These are phyloP conservation scores for Simmondsia chinensis DNA, from an alignment of 148 eudicot species.

Conservation along the genomic window DNA sequence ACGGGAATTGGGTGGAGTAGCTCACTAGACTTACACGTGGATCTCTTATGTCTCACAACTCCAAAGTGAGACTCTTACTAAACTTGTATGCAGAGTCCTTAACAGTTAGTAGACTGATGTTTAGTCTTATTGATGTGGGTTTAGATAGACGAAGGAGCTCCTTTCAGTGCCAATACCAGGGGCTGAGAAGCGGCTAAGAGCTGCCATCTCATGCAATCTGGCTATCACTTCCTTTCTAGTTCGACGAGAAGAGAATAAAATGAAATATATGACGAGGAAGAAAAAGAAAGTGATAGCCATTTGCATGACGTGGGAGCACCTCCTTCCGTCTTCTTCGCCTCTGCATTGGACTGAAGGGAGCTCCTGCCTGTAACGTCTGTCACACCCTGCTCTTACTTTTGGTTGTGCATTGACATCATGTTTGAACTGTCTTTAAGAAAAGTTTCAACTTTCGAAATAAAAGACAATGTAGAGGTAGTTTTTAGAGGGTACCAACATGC, in stretches of 20 bases:
- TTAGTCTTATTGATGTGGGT: too few relatives aligned
- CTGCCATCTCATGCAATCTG: constrained; percentile 66
- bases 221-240: constrained; percentile 16
- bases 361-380: constrained; percentile 24
- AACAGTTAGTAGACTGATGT: too few relatives aligned
- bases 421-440: too few relatives aligned
- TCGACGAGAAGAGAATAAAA: not conserved
- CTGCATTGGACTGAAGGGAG: constrained; percentile 83
- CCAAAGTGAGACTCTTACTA: too few relatives aligned
- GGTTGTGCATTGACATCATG: not conserved
- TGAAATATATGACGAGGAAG: not conserved
- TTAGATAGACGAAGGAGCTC: constrained; percentile 58
- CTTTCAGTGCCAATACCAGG: constrained; percentile 58
- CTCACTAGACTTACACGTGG: too few relatives aligned
- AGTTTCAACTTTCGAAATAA: too few relatives aligned
- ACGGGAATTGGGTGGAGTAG: too few relatives aligned
- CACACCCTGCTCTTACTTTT: not conserved
- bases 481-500: too few relatives aligned
- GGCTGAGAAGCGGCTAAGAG: constrained; percentile 48
- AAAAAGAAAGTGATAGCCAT: constrained; percentile 26
- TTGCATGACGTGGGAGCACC: constrained; percentile 76
- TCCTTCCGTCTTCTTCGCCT: constrained; percentile 42
- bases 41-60: too few relatives aligned
- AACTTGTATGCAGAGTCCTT: too few relatives aligned
- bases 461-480: too few relatives aligned